Evolutionary conservation across 371 early-diverging fungal genomes (phyloP).

Genomic region (Actinomortierella ambigua): DNA sequence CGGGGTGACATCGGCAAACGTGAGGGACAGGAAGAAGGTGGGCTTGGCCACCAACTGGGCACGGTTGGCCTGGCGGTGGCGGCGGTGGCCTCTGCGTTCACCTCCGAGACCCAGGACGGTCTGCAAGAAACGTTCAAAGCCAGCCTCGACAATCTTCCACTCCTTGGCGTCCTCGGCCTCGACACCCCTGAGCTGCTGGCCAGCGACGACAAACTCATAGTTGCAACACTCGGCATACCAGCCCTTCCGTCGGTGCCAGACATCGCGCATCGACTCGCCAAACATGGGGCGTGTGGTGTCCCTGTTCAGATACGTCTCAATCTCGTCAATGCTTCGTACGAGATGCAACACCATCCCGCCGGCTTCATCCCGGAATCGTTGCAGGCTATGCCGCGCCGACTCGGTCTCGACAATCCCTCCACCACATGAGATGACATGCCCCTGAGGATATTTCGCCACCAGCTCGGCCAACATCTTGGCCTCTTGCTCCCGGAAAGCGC

Average conservation of each 20-base stretch:
- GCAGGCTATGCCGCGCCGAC: constrained; percentile 67
- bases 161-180: constrained; percentile 48
- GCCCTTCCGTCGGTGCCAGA: constrained; percentile 79
- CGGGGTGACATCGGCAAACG: constrained; percentile 72
- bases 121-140: constrained; percentile 68
- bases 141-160: constrained; percentile 73
- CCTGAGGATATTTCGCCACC: constrained; percentile 54
- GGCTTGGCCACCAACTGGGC: constrained; percentile 48
- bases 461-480: constrained; percentile 58
- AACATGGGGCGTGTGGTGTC: constrained; percentile 89
- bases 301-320: constrained; percentile 74
- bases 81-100: constrained; percentile 47
- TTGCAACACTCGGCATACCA: constrained; percentile 83
- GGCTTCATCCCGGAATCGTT: constrained; percentile 52
- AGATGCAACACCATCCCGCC: constrained; percentile 82
- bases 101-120: constrained; percentile 61
- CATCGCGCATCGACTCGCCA: constrained; percentile 79
- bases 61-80: constrained; percentile 33
- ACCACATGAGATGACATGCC: constrained; percentile 88
- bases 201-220: constrained; percentile 74
- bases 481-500: constrained; percentile 88
- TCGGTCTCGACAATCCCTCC: constrained; percentile 94
- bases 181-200: constrained; percentile 34
- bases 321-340: constrained; percentile 80
- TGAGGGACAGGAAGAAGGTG: constrained; percentile 90